Conservation (phyloP, 129 eudicot genomes). For the Chrysanthemum lavandulifolium region DNA sequence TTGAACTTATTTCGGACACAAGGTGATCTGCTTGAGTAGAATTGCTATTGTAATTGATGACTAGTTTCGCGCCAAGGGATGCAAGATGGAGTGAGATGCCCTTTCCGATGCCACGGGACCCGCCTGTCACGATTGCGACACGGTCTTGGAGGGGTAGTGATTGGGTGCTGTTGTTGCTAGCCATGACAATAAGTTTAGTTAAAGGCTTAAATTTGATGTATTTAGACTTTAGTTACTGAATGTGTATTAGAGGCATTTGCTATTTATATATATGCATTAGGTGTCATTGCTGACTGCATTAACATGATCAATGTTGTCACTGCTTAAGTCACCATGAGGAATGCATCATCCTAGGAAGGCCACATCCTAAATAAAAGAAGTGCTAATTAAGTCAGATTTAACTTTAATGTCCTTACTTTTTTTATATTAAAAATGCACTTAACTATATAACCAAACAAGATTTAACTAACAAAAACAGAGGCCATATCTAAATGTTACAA, state of each 20-base stretch:
- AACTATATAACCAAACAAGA: too few species aligned
- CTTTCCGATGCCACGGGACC: slow-evolving; percentile 62
- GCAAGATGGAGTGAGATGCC: slow-evolving; percentile 62
- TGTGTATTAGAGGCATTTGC: background rate
- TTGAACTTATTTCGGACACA: slow-evolving; percentile 40
- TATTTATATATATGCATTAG: slow-evolving; percentile 7
- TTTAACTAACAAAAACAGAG: background rate
- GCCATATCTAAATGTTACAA: slow-evolving; percentile 12
- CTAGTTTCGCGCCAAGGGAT: slow-evolving; percentile 55
- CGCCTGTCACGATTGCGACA: slow-evolving; percentile 62
- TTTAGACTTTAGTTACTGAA: background rate
- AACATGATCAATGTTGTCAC: slow-evolving; percentile 9
- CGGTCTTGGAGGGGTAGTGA: slow-evolving; percentile 37
- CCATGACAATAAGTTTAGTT: slow-evolving; percentile 11
- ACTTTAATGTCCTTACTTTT: background rate
- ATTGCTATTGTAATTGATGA: slow-evolving; percentile 49
- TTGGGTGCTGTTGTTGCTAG: slow-evolving; percentile 11
- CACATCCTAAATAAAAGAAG: too few species aligned
- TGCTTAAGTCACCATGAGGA: slow-evolving; percentile 26
- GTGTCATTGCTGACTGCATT: background rate
- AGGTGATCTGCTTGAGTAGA: slow-evolving; percentile 38
- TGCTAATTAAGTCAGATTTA: background rate
- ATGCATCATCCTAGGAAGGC: too few species aligned
- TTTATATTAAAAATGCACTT: too few species aligned
- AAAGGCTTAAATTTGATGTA: background rate